Base-by-base conservation (phyloP, 148 eudicot genomes). In the Spergularia marina region DNA sequence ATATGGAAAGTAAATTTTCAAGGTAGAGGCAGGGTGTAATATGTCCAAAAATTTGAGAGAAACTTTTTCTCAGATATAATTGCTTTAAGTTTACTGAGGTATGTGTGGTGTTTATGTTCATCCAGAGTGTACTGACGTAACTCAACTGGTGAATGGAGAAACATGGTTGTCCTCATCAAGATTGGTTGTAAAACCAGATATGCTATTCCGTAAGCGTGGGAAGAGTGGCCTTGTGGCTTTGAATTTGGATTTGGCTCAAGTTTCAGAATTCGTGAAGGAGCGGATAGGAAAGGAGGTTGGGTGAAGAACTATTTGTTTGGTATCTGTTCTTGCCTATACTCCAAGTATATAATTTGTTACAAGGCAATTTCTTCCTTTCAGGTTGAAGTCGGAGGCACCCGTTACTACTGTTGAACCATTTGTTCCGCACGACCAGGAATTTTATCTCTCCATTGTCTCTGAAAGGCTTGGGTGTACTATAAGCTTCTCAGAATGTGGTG, bases 401-500 rank as follows among this genome's bases (percentile, higher is more conserved):
- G 86, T 91, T 47, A 89, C 97, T 6, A 91, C 89, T 53, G 89
- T 91, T 11, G 97, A 91, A 76, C 97, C 93, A 52, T 91, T 91
- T 76, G 84, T 91, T 39, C 97, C 94, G 8, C 91, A 89, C 76
- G 85, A 89, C 20, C 83, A 89, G 68, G 97, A 91, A 78, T 91
- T 82, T 79, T 91, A 89, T 76, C 91, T 91, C 21, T 77, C 84
- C 51, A 82, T 91, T 40, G 94, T 91, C 34, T 91, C 97, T 56
- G 94, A 89, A 20, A 85, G 97, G 83, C 88, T 91, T 68, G 97
- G 94, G 14, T 82, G 80, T 74, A 86, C 85, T 56, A 78, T 89
- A 53, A 89, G 94, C 79, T 88, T 91, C 77, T 91, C 97, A n/a
- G 97, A 88, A 79, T 91, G 94, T 81, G 97, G 96, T 39, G 96